phyloP scores from a whole-genome alignment of 2,329 filamentous ascomycete species.

The Pseudogymnoascus destructans region DNA sequence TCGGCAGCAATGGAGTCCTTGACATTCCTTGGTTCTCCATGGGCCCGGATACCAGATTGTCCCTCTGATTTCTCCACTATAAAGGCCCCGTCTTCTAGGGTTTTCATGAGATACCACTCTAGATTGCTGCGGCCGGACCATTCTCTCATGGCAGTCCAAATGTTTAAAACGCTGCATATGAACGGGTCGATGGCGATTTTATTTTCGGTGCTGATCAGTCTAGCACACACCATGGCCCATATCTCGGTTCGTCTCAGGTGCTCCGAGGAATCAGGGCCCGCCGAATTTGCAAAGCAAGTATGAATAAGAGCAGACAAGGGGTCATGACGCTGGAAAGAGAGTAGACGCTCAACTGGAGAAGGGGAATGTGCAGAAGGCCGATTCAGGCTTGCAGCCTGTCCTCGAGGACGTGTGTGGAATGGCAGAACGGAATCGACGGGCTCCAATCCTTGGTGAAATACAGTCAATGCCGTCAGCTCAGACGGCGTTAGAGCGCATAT shows the following conservation, averaged over 20 bases:
- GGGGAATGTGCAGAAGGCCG: conserved; percentile 35
- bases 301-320: conserved; percentile 74
- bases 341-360: conserved; percentile 64
- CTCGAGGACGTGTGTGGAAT: conserved; percentile 41
- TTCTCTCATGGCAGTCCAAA: conserved; percentile 74
- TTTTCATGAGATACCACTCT: conserved; percentile 90
- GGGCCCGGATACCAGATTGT: conserved; percentile 56
- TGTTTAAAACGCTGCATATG: conserved; percentile 70
- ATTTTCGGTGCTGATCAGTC: conserved; percentile 57
- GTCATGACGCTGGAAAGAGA: conserved; percentile 82
- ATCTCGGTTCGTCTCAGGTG: conserved; percentile 67
- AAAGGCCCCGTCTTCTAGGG: conserved; percentile 84
- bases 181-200: conserved; percentile 69
- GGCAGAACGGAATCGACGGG: conserved; percentile 72
- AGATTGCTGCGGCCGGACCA: conserved; percentile 85
- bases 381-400: conserved; percentile 34
- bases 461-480: conserved; percentile 66
- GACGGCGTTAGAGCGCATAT: conserved; percentile 61
- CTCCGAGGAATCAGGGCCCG: conserved; percentile 69
- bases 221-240: conserved; percentile 80
- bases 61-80: conserved; percentile 76
- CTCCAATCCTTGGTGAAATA: conserved; percentile 66
- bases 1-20: conserved; percentile 74
- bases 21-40: conserved; percentile 58
- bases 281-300: conserved; percentile 78